Conservation (phyloP, 768 basidiomycete genomes). For the Calocera cornea region DNA sequence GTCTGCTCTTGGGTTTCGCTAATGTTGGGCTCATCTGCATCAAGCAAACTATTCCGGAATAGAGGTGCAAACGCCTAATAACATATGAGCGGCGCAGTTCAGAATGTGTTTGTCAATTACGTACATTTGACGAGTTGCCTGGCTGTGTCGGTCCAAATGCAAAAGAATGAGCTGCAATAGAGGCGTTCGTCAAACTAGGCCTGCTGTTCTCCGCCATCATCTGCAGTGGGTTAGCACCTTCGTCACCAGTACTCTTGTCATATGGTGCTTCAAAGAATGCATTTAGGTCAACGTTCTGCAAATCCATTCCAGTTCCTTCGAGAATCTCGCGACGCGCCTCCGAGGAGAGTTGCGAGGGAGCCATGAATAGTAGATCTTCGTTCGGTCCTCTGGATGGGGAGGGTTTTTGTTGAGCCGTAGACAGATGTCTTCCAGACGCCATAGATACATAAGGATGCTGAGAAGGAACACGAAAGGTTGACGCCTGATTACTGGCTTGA, state of each 20-base stretch:
- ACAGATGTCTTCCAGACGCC: too few relatives aligned
- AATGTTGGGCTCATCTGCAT: neutral
- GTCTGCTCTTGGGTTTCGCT: neutral
- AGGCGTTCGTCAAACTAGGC: neutral
- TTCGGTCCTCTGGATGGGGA: neutral
- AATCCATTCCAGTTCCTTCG: neutral
- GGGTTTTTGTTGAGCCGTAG: neutral
- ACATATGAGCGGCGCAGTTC: neutral
- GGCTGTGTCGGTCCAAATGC: neutral
- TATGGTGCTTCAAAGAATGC: neutral
- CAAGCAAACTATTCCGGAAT: neutral
- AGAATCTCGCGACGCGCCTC: neutral
- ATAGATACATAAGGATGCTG: neutral
- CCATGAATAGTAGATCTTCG: neutral
- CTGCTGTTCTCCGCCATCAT: neutral
- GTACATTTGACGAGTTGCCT: neutral
- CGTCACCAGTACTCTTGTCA: neutral
- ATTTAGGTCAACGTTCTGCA: neutral
- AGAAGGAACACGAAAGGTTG: neutral
- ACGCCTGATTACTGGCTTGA: neutral
- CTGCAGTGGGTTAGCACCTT: neutral
- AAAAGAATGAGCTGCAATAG: neutral
- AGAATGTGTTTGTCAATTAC: neutral
- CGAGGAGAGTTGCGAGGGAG: neutral
- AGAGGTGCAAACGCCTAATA: neutral